Evolutionary conservation across 2,329 filamentous ascomycete species (phyloP), one percentile per base, ranked within the genome.

Genomic region (Biscogniauxia mediterranea): DNA sequence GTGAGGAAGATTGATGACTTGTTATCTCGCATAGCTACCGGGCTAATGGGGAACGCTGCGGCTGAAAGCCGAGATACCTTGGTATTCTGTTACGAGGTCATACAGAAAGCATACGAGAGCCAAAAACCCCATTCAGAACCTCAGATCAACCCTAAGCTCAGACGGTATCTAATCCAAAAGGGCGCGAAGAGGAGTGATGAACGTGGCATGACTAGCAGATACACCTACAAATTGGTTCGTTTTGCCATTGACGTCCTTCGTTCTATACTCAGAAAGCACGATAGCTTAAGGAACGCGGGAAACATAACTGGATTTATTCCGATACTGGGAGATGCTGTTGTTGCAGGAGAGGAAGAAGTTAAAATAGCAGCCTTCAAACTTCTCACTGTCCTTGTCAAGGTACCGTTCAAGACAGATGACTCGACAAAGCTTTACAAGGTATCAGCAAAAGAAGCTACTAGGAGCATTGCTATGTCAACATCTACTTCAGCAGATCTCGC

Each of bases 61-160:
- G 89, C 92, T 0, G 87, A 90, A 65, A 91, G 87, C 68, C 87
- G 89, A 55, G 92, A 97, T 66, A 88, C 94, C 50, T 79, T 99
- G n/a, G 80, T 97, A 0, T 97, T 99, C 75, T 97, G 93, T 74
- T 98, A 97, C 73, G 92, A 98, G 74, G 85, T 98, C 54, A 91
- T 98, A 50, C 91, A 96, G 71, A 89, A 93, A 64, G 90, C 92
- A 0, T 96, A 97, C 75, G 85, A 85, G 62, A 85, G 84, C 61
- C 81, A 83, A 58, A 84, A 81, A 68, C 81, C 79, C 7, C 73
- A 79, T 70, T 78, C 74, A 20, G 80, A 82, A 65, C 75, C 77
- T n/a, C 85, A 83, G 68, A 77, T 87, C 7, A 85, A 90, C 68
- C 83, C 85, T 17, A 84, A 82, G 64, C 80, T 88, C 53, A 87